Evolutionary conservation across 78 protist species (phyloP).

Genomic region (Chrysochromulina tobinii): DNA sequence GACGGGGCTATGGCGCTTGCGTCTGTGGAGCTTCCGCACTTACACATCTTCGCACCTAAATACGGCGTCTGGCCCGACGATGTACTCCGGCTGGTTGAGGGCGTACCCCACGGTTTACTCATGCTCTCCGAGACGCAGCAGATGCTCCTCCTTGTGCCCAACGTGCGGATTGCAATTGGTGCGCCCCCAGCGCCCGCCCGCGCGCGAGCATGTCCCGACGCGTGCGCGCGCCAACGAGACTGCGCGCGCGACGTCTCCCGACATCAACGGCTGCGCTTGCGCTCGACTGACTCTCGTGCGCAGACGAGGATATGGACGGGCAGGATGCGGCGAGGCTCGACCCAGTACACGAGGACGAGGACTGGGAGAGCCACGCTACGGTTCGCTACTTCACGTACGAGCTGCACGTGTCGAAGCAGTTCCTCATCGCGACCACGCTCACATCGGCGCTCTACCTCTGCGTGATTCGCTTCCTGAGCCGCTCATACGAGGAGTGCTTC

Average conservation of each 20-base stretch:
- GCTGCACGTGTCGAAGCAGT: conserved; percentile 47
- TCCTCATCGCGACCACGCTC: conserved; percentile 23
- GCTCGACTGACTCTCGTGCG: no score
- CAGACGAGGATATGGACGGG: no score
- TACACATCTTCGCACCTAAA: neutral
- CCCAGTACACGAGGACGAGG: no score
- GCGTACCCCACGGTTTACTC: conserved; percentile 46
- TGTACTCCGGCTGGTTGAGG: conserved; percentile 14
- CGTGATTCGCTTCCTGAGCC: conserved; percentile 19
- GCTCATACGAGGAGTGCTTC: conserved; percentile 26
- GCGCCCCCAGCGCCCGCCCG: no score
- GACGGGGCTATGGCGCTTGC: neutral
- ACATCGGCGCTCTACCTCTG: conserved; percentile 56
- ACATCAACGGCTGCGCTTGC: no score
- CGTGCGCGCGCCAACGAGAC: no score
- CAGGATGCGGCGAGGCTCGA: no score
- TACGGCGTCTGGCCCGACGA: neutral
- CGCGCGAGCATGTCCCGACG: no score
- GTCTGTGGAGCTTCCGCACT: neutral
- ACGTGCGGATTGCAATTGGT: neutral
- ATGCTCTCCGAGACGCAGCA: conserved; percentile 23
- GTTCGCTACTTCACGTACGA: conserved; percentile 31
- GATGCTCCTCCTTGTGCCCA: conserved; percentile 29
- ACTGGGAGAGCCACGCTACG: no score
- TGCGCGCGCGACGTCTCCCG: no score